Conservation (phyloP, 495 filamentous ascomycete species). For the Aspergillus olivimuriae region DNA sequence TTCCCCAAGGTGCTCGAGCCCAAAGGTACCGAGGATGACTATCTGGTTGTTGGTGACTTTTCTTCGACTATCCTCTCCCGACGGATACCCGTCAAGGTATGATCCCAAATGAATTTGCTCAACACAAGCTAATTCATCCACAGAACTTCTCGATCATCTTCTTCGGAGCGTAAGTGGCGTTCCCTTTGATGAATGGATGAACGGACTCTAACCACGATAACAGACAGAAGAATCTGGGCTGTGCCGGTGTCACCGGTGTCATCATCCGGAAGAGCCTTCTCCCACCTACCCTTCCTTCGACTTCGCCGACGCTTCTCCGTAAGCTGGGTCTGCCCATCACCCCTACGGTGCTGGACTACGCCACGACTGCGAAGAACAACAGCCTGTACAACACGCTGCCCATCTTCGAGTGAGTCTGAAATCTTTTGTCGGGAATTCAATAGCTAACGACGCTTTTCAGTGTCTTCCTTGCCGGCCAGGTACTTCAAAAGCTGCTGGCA, state of each 20-base stretch:
- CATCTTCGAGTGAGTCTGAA: constrained; percentile 64
- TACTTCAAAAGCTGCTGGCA: constrained; percentile 60
- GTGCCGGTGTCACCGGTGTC: constrained; percentile 76
- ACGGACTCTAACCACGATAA: constrained; percentile 42
- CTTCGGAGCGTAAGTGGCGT: constrained; percentile 23
- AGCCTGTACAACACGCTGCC: constrained; percentile 91
- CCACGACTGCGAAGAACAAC: constrained; percentile 77
- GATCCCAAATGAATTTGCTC: not conserved
- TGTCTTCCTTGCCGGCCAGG: constrained; percentile 80
- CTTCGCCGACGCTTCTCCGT: constrained; percentile 58
- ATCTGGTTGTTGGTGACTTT: constrained; percentile 79
- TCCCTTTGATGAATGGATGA: constrained; percentile 23
- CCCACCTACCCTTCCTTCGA: constrained; percentile 51
- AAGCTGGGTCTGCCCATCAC: constrained; percentile 66
- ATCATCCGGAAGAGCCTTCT: constrained; percentile 75
- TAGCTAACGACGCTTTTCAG: constrained; percentile 17
- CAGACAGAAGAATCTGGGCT: constrained; percentile 80
- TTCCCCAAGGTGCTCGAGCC: constrained; percentile 61
- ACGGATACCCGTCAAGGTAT: constrained; percentile 53
- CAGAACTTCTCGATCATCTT: constrained; percentile 52
- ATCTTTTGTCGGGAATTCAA: not conserved
- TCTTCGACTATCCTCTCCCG: constrained; percentile 62
- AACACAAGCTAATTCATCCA: constrained; percentile 1
- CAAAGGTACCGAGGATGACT: constrained; percentile 45
- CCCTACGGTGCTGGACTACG: constrained; percentile 72